Base-by-base conservation (phyloP, 306 rosid species). In the Citrullus mucosospermus region DNA sequence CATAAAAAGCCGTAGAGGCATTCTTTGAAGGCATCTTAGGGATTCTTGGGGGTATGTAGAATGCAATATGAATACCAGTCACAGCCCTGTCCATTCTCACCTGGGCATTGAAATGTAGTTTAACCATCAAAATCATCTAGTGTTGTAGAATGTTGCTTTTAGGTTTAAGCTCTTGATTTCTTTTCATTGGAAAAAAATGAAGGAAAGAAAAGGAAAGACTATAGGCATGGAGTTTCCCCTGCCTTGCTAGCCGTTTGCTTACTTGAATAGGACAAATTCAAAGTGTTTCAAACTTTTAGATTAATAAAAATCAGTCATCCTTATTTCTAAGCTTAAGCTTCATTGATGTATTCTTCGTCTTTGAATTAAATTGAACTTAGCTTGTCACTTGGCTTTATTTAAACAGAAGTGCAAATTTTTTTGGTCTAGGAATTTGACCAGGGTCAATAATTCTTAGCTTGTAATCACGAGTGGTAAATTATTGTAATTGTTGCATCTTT, bases 401-500 rank as follows among this genome's bases (percentile, higher is more conserved):
- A 15, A 17, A 66, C 28, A 8, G 72, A 66, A 30, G n/a, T 28
- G 1, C 50, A 66, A 8, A 0, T 15, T 38, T 32, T 66, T 36
- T 66, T 14, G 5, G 3, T 66, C 4, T 9, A 67, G 72, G 73
- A 67, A 67, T 18, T 67, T 38, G 30, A 18, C 51, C 43, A 67
- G 7, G 55, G 17, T 46, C 12, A 22, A 43, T 22, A 22, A 10
- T 13, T 44, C 9, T 22, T 44, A 20, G 20, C 36, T 20, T 70
- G 20, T 46, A 44, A 44, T 70, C 56, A 46, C 38, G 57, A 62
- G 59, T 16, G 76, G 30, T 50, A 34, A 67, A 61, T 50, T 60
- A 17, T 8, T 30, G 22, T 66, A 61, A 25, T 15, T 75, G 56
- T 54, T 78, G 46, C 68, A 30, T 70, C 80, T 84, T 84, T 76